Evolutionary conservation across 192 early-diverging fungal genomes (phyloP).

Genomic region (Coemansia sp.): DNA sequence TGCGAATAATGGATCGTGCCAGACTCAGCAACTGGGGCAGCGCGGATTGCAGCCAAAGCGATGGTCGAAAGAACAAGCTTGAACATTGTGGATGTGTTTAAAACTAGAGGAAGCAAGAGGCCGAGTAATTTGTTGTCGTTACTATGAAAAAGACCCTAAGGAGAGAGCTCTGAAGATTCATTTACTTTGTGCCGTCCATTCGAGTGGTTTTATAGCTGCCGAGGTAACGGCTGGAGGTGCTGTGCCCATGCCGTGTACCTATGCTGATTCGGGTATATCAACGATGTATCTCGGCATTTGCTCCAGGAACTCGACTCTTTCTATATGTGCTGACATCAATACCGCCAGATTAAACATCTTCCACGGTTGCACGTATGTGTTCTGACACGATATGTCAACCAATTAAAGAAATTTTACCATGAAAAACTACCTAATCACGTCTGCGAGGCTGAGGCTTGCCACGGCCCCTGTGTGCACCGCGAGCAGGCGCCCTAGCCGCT

Average conservation of each 20-base stretch:
- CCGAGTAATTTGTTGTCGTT: not conserved
- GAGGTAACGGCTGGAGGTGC: not conserved
- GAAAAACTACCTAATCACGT: not conserved
- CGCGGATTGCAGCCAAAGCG: slow-evolving; percentile 10
- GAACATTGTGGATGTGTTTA: slow-evolving; percentile 17
- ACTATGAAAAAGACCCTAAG: slow-evolving; percentile 28
- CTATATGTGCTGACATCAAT: not conserved
- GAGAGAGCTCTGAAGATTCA: slow-evolving; percentile 27
- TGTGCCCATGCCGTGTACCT: not conserved
- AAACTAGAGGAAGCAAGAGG: slow-evolving; percentile 5
- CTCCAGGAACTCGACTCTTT: not conserved
- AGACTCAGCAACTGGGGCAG: not conserved
- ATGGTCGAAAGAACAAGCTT: slow-evolving; percentile 15
- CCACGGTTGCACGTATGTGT: not conserved
- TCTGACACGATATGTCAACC: not conserved
- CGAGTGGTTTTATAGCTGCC: slow-evolving; percentile 11
- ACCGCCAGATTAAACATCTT: not conserved
- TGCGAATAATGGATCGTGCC: not conserved
- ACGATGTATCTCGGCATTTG: slow-evolving; percentile 1
- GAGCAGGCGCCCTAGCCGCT: not conserved
- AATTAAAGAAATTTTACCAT: no score
- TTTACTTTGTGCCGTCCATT: not conserved
- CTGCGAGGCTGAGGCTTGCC: not conserved
- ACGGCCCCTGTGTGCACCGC: not conserved
- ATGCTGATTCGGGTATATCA: not conserved